Base-by-base conservation (phyloP, 2,329 filamentous ascomycete genomes). In the Ophiostoma populinum region DNA sequence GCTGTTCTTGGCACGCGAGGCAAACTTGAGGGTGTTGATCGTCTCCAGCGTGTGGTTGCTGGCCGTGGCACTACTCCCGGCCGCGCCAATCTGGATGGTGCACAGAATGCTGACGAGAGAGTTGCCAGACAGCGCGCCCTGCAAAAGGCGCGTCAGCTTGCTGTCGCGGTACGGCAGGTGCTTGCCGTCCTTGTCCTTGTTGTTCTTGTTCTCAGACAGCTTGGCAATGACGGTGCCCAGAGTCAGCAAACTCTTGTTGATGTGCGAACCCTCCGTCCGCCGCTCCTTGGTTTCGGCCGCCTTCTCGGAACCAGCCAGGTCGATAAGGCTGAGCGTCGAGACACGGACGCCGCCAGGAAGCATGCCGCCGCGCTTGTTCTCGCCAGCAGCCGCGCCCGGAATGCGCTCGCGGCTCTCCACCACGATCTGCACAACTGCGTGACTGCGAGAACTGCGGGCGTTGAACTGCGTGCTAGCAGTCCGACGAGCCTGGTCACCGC, bases 381-480 rank as follows among this genome's bases (percentile, higher is more conserved):
- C 57, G 10, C 56, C 55, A 1, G 28, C 18, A 2, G 54, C 43
- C 6, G 57, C 62, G 8, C 66, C 64, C 1, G 81, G 73, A 27
- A 77, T 71, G 31, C 90, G 79, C 55, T 94, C 87, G 54, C 90
- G 72, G 51, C 86, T 94, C 55, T 98, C 90, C 10, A 98, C 90
- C 2, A 98, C 87, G 46, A 98, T 98, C 55, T 98, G 90, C 24
- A 98, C 90, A 15, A 98, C 90, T 0, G 90, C 90, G 51, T 98
- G 90, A 69, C 85, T 94, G 58, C 90, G 82, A 32, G 90, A 98
- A 61, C 87, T 95, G 47, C 87, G 75, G 15, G 86, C 72, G 51
- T 98, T 98, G 66, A 92, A 98, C 49, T 98, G 90, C 0, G 90
- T 98, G 53, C 86, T 93, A 39, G 83, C 83, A 2, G 85, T 92